phyloP scores from a whole-genome alignment of 192 early-diverging fungal genomes.

The Coemansia sp. region DNA sequence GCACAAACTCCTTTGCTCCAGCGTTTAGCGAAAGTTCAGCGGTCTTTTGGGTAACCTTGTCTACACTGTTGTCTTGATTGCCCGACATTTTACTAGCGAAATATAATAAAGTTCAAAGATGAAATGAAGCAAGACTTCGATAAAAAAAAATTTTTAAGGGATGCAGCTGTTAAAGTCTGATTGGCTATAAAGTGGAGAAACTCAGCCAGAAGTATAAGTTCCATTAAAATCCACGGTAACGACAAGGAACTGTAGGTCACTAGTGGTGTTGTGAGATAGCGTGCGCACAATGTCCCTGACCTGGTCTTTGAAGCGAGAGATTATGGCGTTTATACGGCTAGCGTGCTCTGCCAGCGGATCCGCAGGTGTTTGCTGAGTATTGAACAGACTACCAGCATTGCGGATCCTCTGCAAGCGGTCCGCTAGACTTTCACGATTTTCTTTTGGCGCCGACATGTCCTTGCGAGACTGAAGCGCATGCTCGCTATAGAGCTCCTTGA shows the following conservation, averaged over 20 bases:
- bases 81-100: conserved; percentile 24
- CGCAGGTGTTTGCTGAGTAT: conserved; percentile 22
- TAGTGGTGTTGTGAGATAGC: conserved; percentile 63
- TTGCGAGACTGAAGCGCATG: conserved; percentile 33
- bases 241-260: conserved; percentile 69
- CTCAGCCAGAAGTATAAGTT: conserved; percentile 45
- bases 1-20: conserved; percentile 64
- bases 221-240: conserved; percentile 84
- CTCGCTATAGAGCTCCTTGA: conserved; percentile 56
- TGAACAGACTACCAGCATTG: conserved; percentile 19
- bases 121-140: neutral
- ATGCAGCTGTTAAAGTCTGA: neutral
- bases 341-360: conserved; percentile 45
- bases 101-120: neutral
- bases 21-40: conserved; percentile 57
- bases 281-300: conserved; percentile 56
- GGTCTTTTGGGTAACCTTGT: conserved; percentile 55
- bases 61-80: conserved; percentile 23
- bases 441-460: neutral
- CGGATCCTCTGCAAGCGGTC: conserved; percentile 40
- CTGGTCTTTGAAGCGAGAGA: conserved; percentile 49
- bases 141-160: conserved; percentile 1
- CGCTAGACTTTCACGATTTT: conserved; percentile 9
- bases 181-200: neutral
- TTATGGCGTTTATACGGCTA: conserved; percentile 40